Base-by-base conservation (phyloP, 305 asterid species). In the Fraxinus platypoda region DNA sequence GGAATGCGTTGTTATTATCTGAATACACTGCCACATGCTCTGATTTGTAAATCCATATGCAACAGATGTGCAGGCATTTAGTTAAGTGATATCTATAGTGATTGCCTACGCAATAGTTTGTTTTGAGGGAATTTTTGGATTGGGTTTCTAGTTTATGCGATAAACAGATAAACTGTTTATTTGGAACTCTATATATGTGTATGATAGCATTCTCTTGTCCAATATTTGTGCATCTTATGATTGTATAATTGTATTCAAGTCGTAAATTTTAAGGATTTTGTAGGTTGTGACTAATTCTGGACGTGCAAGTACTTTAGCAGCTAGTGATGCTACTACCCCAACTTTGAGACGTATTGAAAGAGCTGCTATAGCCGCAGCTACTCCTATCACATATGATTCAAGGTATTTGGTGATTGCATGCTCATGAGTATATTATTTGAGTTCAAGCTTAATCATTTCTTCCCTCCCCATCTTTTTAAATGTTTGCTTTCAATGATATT, bases 321-420 rank as follows among this genome's bases (percentile, higher is more conserved):
- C 99, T 64, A 93, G 97, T 52, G 99, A 97, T 92, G 99, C 98
- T 38, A 94, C 98, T 84, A 95, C 97, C 78, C 99, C 99, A 26
- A 93, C 99, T 74, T 82, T 95, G 86, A 90, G 98, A 91, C 97
- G 99, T 78, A 97, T 97, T 64, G 99, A 97, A 87, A 92, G 99
- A 87, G 98, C 97, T 88, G 98, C 98, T 81, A 93, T 97, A 82
- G 98, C 99, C 83, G 98, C 98, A 33, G 99, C 98, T 72, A 97
- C 99, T 83, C 99, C 98, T 70, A 93, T 97, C 81, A 91, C 98
- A 81, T 97, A 97, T 85, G 94, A 97, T 87, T 85, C 98, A 80
- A 92, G 97, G 99, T 92, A 90, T 59, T 77, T 82, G 71, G 59
- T 37, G 23, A 78, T 83, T 87, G 57, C 78, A 19, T 68, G 83